phyloP scores from a whole-genome alignment of 192 early-diverging fungal species.

The Umbelopsis sp. region DNA sequence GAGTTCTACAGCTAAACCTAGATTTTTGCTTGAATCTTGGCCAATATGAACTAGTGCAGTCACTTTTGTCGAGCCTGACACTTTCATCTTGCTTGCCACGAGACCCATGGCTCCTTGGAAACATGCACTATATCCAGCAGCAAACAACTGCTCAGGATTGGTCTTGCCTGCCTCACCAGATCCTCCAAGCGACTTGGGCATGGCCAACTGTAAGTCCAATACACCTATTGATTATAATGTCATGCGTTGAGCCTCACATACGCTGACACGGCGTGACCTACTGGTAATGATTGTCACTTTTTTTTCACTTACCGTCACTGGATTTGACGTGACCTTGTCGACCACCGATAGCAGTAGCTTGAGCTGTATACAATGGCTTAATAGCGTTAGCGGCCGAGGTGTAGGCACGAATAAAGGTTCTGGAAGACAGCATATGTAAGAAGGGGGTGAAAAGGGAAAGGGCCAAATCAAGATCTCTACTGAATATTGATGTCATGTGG shows the following conservation, averaged over 20 bases:
- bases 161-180: slow-evolving; percentile 50
- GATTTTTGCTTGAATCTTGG: slow-evolving; percentile 41
- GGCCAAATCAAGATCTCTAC: no score
- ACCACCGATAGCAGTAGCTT: slow-evolving; percentile 45
- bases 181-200: slow-evolving; percentile 52
- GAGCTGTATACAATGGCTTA: slow-evolving; percentile 52
- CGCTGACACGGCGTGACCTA: slow-evolving; percentile 1
- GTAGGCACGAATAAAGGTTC: background rate
- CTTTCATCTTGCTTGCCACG: slow-evolving; percentile 40
- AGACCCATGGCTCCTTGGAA: slow-evolving; percentile 52
- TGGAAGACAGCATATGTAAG: background rate
- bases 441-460: background rate
- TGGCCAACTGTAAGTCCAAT: slow-evolving; percentile 43
- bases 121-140: slow-evolving; percentile 50
- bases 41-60: slow-evolving; percentile 46
- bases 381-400: slow-evolving; percentile 15
- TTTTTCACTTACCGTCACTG: slow-evolving; percentile 34
- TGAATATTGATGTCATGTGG: slow-evolving; percentile 13
- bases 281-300: background rate
- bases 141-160: slow-evolving; percentile 58
- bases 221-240: slow-evolving; percentile 25
- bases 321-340: slow-evolving; percentile 48
- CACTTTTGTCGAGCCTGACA: slow-evolving; percentile 46
- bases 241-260: background rate
- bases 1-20: slow-evolving; percentile 49